Conservation (phyloP, 2,329 filamentous ascomycete genomes). For the Helotiales sp. region DNA sequence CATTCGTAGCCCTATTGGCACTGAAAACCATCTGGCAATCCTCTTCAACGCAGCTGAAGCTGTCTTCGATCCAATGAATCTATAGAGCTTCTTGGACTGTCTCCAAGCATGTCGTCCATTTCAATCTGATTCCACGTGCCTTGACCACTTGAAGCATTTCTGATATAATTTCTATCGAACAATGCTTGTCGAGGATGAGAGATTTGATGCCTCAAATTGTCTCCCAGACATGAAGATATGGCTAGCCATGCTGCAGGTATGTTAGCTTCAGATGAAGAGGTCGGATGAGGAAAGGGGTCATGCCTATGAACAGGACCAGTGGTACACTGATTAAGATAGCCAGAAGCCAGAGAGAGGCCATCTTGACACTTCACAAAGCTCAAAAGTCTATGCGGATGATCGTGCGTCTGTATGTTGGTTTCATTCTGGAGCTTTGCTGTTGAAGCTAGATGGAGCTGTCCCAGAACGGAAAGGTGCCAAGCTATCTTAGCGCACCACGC, state of each 20-base stretch:
- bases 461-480: constrained; percentile 1
- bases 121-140: constrained; percentile 38
- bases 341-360: constrained; percentile 28
- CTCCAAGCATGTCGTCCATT: constrained; percentile 36
- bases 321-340: constrained; percentile 25
- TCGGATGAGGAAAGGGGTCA: constrained; percentile 2
- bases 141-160: constrained; percentile 33
- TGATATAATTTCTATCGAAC: constrained; percentile 35
- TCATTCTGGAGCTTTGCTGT: not conserved
- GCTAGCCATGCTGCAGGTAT: constrained; percentile 33
- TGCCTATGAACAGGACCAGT: constrained; percentile 32
- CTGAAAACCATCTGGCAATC: not conserved
- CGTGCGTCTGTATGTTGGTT: too few relatives aligned
- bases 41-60: not conserved
- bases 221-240: constrained; percentile 37
- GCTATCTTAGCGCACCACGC: not conserved
- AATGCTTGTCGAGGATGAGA: constrained; percentile 32
- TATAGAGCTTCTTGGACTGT: constrained; percentile 30
- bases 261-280: not conserved
- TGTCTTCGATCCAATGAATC: constrained; percentile 18
- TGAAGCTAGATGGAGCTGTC: not conserved
- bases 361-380: not conserved
- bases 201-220: constrained; percentile 29
- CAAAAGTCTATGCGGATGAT: too few relatives aligned
- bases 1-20: too few relatives aligned